These are phyloP conservation scores for Brettanomyces sp. DNA, from an alignment of 805 yeast genomes.

Conservation along the genomic window DNA sequence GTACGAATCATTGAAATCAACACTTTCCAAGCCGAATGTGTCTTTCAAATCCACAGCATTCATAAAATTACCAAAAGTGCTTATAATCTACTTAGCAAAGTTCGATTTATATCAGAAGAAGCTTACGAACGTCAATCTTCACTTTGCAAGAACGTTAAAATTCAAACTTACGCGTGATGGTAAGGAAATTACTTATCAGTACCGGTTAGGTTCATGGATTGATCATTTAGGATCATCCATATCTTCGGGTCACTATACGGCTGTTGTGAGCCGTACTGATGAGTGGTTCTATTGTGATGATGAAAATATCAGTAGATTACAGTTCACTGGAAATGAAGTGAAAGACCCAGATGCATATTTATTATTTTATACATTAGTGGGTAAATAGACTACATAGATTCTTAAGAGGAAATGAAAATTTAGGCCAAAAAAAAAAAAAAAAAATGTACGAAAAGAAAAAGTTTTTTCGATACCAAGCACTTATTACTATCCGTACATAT, in stretches of 20 bases:
- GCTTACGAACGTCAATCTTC: slow-evolving; percentile 14
- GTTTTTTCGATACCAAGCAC: not conserved
- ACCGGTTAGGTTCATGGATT: slow-evolving; percentile 52
- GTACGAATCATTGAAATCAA: slow-evolving; percentile 10
- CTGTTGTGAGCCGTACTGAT: slow-evolving; percentile 47
- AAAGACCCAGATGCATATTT: slow-evolving; percentile 55
- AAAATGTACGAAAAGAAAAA: not conserved
- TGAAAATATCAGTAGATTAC: slow-evolving; percentile 41
- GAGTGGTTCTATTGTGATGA: slow-evolving; percentile 72
- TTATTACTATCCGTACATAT: no score
- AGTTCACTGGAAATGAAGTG: slow-evolving; percentile 26
- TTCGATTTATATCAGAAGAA: slow-evolving; percentile 23
- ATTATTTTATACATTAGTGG: slow-evolving; percentile 43
- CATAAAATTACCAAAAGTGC: slow-evolving; percentile 26
- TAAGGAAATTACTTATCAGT: slow-evolving; percentile 24
- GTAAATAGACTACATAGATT: not conserved
- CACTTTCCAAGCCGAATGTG: slow-evolving; percentile 17
- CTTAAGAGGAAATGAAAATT: not conserved
- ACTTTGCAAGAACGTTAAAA: slow-evolving; percentile 17
- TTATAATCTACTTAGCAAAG: slow-evolving; percentile 24
- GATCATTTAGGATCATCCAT: slow-evolving; percentile 59
- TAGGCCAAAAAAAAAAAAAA: not conserved
- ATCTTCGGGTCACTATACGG: slow-evolving; percentile 70
- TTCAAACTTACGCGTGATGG: slow-evolving; percentile 34
- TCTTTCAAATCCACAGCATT: slow-evolving; percentile 23